Evolutionary conservation across 2,329 filamentous ascomycete genomes (phyloP), one percentile per base, ranked within the genome.

Genomic region (Sporothrix euskadiensis): DNA sequence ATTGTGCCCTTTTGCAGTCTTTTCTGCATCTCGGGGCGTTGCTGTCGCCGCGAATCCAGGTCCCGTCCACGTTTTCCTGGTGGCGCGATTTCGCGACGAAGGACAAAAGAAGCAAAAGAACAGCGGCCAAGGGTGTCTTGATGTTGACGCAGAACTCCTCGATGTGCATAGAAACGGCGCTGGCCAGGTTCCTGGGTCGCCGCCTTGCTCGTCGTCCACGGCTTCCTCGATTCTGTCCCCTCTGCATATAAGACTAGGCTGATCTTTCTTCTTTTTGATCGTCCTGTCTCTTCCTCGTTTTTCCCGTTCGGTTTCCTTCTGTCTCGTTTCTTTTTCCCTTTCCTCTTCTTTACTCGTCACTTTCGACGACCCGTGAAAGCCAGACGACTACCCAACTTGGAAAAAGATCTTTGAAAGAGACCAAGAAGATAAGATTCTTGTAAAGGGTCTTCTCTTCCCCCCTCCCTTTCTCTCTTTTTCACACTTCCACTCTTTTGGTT

Each of bases 191-290:
- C 65, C 65, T 35, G 65, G 65, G 65, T 35, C 26, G 30, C 56
- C 26, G 26, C 26, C 30, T 35, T 59, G 56, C 32, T 63, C 59
- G 47, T 35, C 44, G 41, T 68, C 65, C 65, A 68, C 16, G 44
- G 65, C 30, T 52, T 68, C 44, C 44, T 68, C 41, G 47, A 12
- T 52, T 68, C 26, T 52, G 41, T 30, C 26, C 10, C n/a, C 5
- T 68, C 19, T 35, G 54, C 56, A 70, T 71, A 59, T 52, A 69
- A 52, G 66, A 69, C 66, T 44, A 22, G 66, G 68, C 68, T 19
- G 49, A 57, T 57, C 68, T 70, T 56, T 57, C 68, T 47, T 70
- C 52, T 57, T 57, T 57, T 47, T 56, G 49, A 66, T 66, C 61
- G 39, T 30, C 61, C n/a, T 30, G 44, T 30, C 39, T 44, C 61